These are phyloP conservation scores for Brassica nigra DNA, from an alignment of 345 rosid genomes.

Conservation along the genomic window DNA sequence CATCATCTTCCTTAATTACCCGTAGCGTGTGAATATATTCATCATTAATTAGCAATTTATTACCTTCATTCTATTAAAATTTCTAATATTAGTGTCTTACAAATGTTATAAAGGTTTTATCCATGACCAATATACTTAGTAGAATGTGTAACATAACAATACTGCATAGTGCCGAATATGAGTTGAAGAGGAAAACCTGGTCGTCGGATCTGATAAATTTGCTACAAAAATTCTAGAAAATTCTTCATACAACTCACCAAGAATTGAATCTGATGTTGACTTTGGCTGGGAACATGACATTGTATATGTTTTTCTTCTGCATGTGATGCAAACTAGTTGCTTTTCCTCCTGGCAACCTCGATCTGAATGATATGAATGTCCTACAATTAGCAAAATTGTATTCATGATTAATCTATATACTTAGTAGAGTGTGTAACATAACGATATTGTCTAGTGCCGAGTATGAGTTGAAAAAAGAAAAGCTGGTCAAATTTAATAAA, in stretches of 20 bases:
- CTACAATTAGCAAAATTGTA: no score
- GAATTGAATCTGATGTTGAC: slow-evolving; percentile 24
- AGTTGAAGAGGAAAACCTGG: slow-evolving; percentile 12
- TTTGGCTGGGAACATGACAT: slow-evolving; percentile 22
- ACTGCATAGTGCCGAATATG: not conserved
- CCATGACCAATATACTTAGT: not conserved
- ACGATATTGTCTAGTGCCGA: not conserved
- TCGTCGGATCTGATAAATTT: slow-evolving; percentile 2
- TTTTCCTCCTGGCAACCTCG: slow-evolving; percentile 26
- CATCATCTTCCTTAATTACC: slow-evolving; percentile 18
- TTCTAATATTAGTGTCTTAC: not conserved
- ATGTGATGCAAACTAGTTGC: slow-evolving; percentile 36
- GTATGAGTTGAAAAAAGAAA: not conserved
- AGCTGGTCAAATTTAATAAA: not conserved
- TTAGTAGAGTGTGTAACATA: not conserved
- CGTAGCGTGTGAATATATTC: slow-evolving; percentile 1
- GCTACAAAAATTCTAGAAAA: not conserved
- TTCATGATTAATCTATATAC: not conserved
- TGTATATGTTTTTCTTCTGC: slow-evolving; percentile 22
- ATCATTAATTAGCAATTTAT: slow-evolving; percentile 26
- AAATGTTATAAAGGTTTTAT: not conserved
- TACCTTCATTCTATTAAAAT: not conserved
- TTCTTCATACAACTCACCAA: not conserved
- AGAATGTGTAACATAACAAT: not conserved
- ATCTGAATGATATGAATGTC: not conserved